phyloP scores from a whole-genome alignment of 306 rosid genomes.

The Mimosa pudica region DNA sequence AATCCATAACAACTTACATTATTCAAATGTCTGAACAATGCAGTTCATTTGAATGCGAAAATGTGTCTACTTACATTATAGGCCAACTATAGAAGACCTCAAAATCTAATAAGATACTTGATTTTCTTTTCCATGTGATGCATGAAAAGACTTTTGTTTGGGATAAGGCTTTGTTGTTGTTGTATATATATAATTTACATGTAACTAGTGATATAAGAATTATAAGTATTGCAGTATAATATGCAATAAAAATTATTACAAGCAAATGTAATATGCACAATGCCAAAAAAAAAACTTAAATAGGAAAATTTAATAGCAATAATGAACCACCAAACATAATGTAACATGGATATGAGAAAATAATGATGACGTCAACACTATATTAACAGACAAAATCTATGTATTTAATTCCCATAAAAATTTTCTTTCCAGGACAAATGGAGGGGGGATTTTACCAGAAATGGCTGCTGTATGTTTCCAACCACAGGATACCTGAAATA shows the following conservation, averaged over 20 bases:
- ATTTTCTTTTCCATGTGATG: background rate
- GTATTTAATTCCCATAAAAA: background rate
- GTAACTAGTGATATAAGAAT: background rate
- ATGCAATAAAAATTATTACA: background rate
- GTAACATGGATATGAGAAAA: background rate
- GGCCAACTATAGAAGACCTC: background rate
- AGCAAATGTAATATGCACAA: background rate
- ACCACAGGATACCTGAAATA: conserved; percentile 84
- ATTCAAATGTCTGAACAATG: background rate
- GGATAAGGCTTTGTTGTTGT: background rate
- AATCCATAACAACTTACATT: background rate
- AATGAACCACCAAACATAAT: background rate
- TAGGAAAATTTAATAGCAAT: background rate
- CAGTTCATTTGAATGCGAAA: background rate
- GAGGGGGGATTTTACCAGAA: conserved; percentile 52
- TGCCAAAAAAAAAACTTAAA: background rate
- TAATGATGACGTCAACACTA: background rate
- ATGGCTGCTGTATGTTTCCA: conserved; percentile 97
- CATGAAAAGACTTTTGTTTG: background rate
- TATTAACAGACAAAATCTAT: background rate
- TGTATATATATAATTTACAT: background rate
- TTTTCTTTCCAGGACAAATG: conserved; percentile 1
- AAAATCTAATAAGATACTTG: background rate
- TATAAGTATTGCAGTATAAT: background rate
- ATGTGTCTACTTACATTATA: background rate